Percentiles rank a stretch among this genome's conserved stretches.
phyloP scores from a whole-genome alignment of 2,329 filamentous ascomycete genomes.

The Leptographium radiaticola region DNA sequence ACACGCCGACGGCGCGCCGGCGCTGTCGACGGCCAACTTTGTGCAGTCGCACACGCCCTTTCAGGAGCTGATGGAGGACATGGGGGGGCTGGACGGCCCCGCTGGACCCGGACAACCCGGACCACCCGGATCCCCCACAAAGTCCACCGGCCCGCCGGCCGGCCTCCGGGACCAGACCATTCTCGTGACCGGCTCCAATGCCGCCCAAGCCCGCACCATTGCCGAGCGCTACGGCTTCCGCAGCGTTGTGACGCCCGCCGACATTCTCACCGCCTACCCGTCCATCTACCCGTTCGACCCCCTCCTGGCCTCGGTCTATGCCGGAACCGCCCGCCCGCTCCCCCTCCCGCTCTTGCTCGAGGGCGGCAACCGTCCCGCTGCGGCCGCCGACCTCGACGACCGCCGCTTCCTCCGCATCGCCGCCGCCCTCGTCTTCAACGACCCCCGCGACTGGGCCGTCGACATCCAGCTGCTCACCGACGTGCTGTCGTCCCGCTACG shows the following conservation, averaged over 20 bases:
- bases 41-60: conserved; percentile 90
- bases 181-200: conserved; percentile 59
- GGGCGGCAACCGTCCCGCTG: conserved; percentile 18
- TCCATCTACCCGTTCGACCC: conserved; percentile 74
- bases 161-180: conserved; percentile 51
- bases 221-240: conserved; percentile 69
- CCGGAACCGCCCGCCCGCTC: conserved; percentile 40
- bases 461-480: conserved; percentile 79
- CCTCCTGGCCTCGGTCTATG: conserved; percentile 50
- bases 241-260: conserved; percentile 72
- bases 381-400: conserved; percentile 3
- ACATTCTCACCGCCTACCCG: conserved; percentile 64
- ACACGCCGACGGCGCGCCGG: conserved; percentile 69
- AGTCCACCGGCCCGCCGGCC: conserved; percentile 15
- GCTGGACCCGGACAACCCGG: not conserved
- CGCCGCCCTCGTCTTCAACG: conserved; percentile 87
- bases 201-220: conserved; percentile 55
- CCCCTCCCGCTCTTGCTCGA: conserved; percentile 32
- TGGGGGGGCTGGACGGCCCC: conserved; percentile 3
- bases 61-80: conserved; percentile 41
- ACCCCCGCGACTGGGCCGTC: conserved; percentile 90
- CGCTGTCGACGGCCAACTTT: conserved; percentile 56
- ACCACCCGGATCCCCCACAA: not conserved
- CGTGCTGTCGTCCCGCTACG: conserved; percentile 63
- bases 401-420: conserved; percentile 42